phyloP scores from a whole-genome alignment of 176 grass and related monocot species.

The Triticum monococcum region DNA sequence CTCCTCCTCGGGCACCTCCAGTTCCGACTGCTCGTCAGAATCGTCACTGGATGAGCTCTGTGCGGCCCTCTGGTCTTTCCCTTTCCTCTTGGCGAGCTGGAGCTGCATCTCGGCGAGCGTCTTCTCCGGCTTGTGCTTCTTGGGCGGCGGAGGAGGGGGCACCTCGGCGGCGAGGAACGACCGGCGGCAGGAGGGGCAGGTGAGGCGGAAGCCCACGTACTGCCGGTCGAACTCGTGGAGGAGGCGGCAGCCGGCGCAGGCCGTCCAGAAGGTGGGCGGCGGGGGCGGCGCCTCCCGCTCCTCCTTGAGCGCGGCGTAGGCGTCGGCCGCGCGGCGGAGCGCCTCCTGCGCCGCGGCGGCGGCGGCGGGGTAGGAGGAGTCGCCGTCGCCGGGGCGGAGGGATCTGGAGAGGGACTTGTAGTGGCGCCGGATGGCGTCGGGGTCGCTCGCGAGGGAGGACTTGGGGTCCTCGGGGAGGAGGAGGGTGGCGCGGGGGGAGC shows the following conservation, averaged over 20 bases:
- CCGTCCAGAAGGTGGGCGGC: constrained; percentile 75
- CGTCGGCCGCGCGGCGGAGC: constrained; percentile 48
- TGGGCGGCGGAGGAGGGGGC: constrained; percentile 34
- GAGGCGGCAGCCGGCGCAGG: constrained; percentile 75
- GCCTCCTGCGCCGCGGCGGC: constrained; percentile 51
- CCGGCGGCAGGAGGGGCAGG: constrained; percentile 80
- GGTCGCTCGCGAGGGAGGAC: neutral
- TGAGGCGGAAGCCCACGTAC: constrained; percentile 82
- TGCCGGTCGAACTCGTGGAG: constrained; percentile 84
- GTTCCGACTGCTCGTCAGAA: neutral
- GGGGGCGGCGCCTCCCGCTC: constrained; percentile 19
- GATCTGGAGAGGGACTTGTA: constrained; percentile 71
- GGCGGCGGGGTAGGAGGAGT: neutral
- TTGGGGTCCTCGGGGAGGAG: constrained; percentile 21
- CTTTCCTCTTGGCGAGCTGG: constrained; percentile 53
- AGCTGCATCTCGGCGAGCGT: constrained; percentile 80
- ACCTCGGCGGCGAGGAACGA: constrained; percentile 81
- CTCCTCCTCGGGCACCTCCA: constrained; percentile 25
- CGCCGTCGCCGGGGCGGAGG: constrained; percentile 37
- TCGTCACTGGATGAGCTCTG: constrained; percentile 12
- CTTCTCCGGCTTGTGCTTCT: constrained; percentile 42
- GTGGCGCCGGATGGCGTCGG: constrained; percentile 45
- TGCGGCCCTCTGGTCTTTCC: constrained; percentile 20
- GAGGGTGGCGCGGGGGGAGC: constrained; percentile 52
- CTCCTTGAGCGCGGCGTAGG: constrained; percentile 58